phyloP scores from a whole-genome alignment of 106 monocot species.

The Iris macrosiphon region DNA sequence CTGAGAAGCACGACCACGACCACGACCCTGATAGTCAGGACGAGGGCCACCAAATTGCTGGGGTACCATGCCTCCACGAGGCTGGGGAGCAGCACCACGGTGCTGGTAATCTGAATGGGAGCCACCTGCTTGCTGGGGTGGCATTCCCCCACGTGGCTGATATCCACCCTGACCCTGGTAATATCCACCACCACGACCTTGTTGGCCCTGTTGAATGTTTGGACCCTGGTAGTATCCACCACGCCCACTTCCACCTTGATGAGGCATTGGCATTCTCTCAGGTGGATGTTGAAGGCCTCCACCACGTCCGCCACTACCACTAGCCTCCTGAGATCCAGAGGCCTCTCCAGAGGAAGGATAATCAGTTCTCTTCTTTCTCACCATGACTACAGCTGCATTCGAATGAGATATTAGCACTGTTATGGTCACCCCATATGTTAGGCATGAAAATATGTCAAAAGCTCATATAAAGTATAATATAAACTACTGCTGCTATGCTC shows the following conservation, averaged over 20 bases:
- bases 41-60: constrained; percentile 21
- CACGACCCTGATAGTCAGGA: neutral
- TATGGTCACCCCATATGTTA: too few relatives aligned
- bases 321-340: constrained; percentile 21
- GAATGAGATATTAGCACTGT: too few relatives aligned
- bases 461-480: too few relatives aligned
- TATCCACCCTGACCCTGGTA: too few relatives aligned
- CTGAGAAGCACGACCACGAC: constrained; percentile 14
- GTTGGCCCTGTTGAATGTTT: constrained; percentile 18
- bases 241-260: constrained; percentile 18
- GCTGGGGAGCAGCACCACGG: constrained; percentile 13
- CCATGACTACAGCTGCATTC: constrained; percentile 35
- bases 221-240: constrained; percentile 31
- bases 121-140: constrained; percentile 8
- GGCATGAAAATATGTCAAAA: too few relatives aligned
- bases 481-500: too few relatives aligned
- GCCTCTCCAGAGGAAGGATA: constrained; percentile 23
- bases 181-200: constrained; percentile 20
- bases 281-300: too few relatives aligned
- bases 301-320: constrained; percentile 18
- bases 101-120: too few relatives aligned
- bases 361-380: constrained; percentile 43
- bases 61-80: constrained; percentile 9
- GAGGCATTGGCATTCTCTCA: too few relatives aligned
- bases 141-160: constrained; percentile 19